Percentiles rank a stretch among this genome's conserved stretches.
Evolutionary conservation across 495 filamentous ascomycete species (phyloP).

Genomic region (Cetradonia linearis): DNA sequence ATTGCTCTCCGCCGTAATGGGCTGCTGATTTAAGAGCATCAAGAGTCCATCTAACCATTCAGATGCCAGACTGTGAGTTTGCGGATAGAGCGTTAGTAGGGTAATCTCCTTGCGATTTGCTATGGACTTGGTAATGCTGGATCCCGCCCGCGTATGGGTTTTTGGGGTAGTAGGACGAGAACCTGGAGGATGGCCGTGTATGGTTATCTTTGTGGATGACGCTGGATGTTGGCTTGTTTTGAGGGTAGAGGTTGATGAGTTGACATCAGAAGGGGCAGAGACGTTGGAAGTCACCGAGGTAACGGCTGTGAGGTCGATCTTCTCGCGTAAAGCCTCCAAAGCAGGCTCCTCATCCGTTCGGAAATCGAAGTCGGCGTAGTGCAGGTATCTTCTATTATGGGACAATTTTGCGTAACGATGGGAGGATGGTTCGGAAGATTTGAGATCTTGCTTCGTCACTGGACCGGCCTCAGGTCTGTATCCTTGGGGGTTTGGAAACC

Average conservation of each 20-base stretch:
- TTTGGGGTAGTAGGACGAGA: constrained; percentile 26
- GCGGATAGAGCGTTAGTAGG: constrained; percentile 72
- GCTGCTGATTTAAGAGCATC: constrained; percentile 89
- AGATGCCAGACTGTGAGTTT: constrained; percentile 71
- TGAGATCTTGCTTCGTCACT: constrained; percentile 32
- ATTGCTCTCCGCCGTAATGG: constrained; percentile 91
- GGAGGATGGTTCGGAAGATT: constrained; percentile 31
- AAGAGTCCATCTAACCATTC: constrained; percentile 96
- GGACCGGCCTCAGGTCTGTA: constrained; percentile 33
- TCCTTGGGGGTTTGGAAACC: constrained; percentile 60
- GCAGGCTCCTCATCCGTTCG: constrained; percentile 55
- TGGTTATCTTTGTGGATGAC: constrained; percentile 78
- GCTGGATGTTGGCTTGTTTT: constrained; percentile 35
- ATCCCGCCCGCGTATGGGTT: constrained; percentile 22
- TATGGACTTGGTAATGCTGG: constrained; percentile 27
- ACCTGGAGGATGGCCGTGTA: constrained; percentile 56
- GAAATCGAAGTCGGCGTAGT: constrained; percentile 78
- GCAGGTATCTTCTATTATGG: constrained; percentile 81
- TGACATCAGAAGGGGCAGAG: constrained; percentile 45
- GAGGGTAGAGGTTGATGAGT: constrained; percentile 43
- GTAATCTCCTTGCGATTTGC: constrained; percentile 44
- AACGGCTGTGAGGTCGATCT: constrained; percentile 79
- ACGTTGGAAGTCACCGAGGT: constrained; percentile 92
- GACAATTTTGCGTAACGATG: constrained; percentile 84
- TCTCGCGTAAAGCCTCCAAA: constrained; percentile 65